These are phyloP conservation scores for Botrytis cinerea DNA, from an alignment of 2,329 filamentous ascomycete species.

Conservation along the genomic window DNA sequence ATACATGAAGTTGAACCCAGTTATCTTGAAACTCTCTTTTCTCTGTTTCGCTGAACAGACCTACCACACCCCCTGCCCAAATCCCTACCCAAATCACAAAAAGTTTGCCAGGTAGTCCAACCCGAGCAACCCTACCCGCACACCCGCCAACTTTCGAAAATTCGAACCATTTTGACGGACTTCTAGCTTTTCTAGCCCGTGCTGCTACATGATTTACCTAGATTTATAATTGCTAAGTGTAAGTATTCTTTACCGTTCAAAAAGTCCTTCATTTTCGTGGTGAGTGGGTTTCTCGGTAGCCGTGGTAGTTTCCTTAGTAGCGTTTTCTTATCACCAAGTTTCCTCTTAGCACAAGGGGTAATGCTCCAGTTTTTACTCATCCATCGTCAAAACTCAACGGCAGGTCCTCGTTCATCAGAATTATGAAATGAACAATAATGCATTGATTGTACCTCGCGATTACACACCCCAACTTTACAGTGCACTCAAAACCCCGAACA, in stretches of 20 bases:
- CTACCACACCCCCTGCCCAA: background rate
- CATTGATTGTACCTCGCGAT: constrained; percentile 3
- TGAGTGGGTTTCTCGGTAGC: background rate
- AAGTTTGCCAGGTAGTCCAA: background rate
- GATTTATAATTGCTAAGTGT: background rate
- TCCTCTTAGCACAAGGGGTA: background rate
- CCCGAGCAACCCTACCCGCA: constrained; percentile 16
- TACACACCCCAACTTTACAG: background rate
- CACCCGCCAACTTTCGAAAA: constrained; percentile 19
- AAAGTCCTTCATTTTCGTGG: background rate
- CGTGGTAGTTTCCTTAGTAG: background rate
- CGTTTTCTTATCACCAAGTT: background rate
- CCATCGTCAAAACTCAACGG: constrained; percentile 12
- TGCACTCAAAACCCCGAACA: background rate
- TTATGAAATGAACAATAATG: constrained; percentile 15
- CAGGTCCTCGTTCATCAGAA: constrained; percentile 16
- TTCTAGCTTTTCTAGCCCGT: constrained; percentile 15
- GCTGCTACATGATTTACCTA: background rate
- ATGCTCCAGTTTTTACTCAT: background rate
- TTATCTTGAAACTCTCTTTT: constrained; percentile 21
- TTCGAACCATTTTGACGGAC: background rate
- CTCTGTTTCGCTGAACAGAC: constrained; percentile 1
- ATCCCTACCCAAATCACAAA: constrained; percentile 3
- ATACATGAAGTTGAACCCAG: constrained; percentile 11
- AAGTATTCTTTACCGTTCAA: background rate